Evolutionary conservation across 129 eudicot genomes (phyloP), one percentile per base, ranked within the genome.

Genomic region (Tagetes patula): DNA sequence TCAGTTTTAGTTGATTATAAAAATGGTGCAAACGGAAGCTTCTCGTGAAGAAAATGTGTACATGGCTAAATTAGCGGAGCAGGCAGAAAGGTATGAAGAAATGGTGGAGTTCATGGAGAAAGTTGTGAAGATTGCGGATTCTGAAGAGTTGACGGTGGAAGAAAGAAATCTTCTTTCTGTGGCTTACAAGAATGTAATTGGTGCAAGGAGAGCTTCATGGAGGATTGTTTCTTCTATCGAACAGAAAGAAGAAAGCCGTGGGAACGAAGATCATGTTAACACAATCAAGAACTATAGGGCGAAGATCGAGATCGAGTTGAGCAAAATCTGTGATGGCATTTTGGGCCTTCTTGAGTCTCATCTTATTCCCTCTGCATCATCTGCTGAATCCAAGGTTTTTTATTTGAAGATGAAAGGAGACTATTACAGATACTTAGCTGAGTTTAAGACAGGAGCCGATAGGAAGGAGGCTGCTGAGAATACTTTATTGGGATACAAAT

Each of bases 371-470:
- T 79, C 89, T 7, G 96, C 78, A 10, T 73, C 78, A 0, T 47
- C 78, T 73, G 78, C 70, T 5, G 96, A 90, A 73, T 90, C 95
- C 2, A 87, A 90, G 86, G 95, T 90, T 55, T 90, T 90, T 65
- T 87, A 90, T 81, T 79, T 87, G 84, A 90, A 90, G 83, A 90
- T 85, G 95, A 90, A 90, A 79, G 96, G 96, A 70, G 96, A 90
- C 76, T 90, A 90, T 63, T 82, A 85, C 55, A 75, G 95, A 85
- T 90, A 90, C 71, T 43, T 90, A 73, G 96, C 96, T 70, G 91
- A 73, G 70, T 73, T 73, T 62, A 73, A 73, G 62, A 73, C 78
- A 3, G 78, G 78, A 33, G 62, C 78, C 2, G 78, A 73, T 11
- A 73, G 70, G 62, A 73, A 73, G 31, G 78, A 73, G 61, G 78